Percentiles rank a stretch among this genome's conserved stretches.
These are phyloP conservation scores for Nymphaea thermarum DNA, from an alignment of 164 flowering plant genomes.

Conservation along the genomic window DNA sequence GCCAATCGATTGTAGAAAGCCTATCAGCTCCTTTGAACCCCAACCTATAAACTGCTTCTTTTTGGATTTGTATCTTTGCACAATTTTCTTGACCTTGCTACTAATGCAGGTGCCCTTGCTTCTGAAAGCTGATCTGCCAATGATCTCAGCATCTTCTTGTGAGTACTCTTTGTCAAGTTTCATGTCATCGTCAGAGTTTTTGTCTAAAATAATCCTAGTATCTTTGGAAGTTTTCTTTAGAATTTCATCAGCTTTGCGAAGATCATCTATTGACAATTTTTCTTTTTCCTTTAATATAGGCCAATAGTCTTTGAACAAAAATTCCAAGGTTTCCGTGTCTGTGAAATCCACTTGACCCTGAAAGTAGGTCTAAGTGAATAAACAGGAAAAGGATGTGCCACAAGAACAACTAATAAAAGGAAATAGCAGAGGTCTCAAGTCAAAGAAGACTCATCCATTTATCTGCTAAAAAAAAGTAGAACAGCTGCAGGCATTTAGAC, in stretches of 20 bases:
- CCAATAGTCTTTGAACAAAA: constrained; percentile 61
- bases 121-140: constrained; percentile 8
- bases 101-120: constrained; percentile 3
- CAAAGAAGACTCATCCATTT: background rate
- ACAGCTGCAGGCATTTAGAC: too few relatives aligned
- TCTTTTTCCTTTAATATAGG: constrained; percentile 42
- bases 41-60: constrained; percentile 51
- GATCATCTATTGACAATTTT: constrained; percentile 26
- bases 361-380: constrained; percentile 1
- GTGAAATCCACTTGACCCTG: constrained; percentile 59
- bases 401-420: background rate
- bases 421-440: background rate
- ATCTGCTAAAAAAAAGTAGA: too few relatives aligned
- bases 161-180: background rate
- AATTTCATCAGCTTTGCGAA: constrained; percentile 23
- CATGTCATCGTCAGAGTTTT: background rate
- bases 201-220: background rate
- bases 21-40: constrained; percentile 57
- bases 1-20: constrained; percentile 49
- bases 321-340: constrained; percentile 47
- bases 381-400: background rate
- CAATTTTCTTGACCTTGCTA: constrained; percentile 1
- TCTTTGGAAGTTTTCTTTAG: constrained; percentile 22
- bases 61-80: constrained; percentile 16
- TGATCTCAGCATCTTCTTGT: background rate